Evolutionary conservation across 2,329 filamentous ascomycete species (phyloP).

Genomic region (Meredithiella fracta): DNA sequence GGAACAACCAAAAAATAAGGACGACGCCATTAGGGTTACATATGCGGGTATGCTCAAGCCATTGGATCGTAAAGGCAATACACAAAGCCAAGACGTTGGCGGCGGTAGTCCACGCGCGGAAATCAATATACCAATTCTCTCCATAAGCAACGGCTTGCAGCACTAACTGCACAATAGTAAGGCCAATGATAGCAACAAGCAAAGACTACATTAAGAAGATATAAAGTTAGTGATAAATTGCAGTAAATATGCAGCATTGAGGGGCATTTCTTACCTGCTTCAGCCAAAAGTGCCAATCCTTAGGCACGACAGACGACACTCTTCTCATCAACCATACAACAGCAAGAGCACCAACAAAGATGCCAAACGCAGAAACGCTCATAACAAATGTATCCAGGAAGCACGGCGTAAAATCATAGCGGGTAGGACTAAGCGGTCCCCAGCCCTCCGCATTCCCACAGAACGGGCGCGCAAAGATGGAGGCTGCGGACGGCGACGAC

Average conservation of each 20-base stretch:
- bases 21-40: constrained; percentile 76
- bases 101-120: constrained; percentile 69
- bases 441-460: constrained; percentile 87
- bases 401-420: constrained; percentile 94
- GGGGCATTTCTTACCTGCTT: constrained; percentile 52
- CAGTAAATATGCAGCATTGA: not conserved
- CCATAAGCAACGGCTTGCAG: constrained; percentile 59
- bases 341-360: constrained; percentile 60
- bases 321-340: constrained; percentile 64
- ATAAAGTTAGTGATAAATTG: not conserved
- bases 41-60: constrained; percentile 68
- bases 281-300: constrained; percentile 82
- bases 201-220: constrained; percentile 28
- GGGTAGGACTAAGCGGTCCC: constrained; percentile 73
- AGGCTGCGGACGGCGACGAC: constrained; percentile 18
- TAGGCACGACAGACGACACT: constrained; percentile 49
- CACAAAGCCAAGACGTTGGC: constrained; percentile 54
- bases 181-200: constrained; percentile 49
- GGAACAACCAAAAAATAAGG: constrained; percentile 82
- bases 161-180: constrained; percentile 53
- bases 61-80: constrained; percentile 66
- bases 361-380: constrained; percentile 59
- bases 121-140: constrained; percentile 59
- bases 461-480: constrained; percentile 47
- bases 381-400: constrained; percentile 88